phyloP scores from a whole-genome alignment of 495 filamentous ascomycete genomes.

The Neohortaea acidophila region DNA sequence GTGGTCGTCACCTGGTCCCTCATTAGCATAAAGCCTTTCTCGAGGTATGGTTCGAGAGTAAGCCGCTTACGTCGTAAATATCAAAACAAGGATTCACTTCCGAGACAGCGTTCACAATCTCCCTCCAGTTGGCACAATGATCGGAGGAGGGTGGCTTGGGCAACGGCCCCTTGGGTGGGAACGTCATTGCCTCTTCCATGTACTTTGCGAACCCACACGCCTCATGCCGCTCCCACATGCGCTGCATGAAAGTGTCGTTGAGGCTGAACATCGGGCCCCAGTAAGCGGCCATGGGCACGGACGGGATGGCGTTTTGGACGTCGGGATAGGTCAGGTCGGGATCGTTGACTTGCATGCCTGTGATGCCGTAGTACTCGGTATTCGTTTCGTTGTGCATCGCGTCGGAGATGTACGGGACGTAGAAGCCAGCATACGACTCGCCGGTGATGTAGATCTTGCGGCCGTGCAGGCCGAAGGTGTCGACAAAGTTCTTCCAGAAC shows the following conservation, averaged over 20 bases:
- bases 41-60: neutral
- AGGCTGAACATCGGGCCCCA: conserved; percentile 45
- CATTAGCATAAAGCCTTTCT: neutral
- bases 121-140: conserved; percentile 33
- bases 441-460: conserved; percentile 48
- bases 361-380: conserved; percentile 48
- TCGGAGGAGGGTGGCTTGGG: conserved; percentile 27
- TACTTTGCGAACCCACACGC: conserved; percentile 53
- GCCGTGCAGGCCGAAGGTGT: conserved; percentile 44
- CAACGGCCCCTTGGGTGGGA: conserved; percentile 47
- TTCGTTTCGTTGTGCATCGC: conserved; percentile 59
- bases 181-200: conserved; percentile 45
- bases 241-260: conserved; percentile 47
- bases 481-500: conserved; percentile 50
- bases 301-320: conserved; percentile 39
- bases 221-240: conserved; percentile 40
- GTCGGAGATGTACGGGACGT: conserved; percentile 65
- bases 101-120: conserved; percentile 40
- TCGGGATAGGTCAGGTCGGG: conserved; percentile 42
- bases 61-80: conserved; percentile 6
- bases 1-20: conserved; percentile 61
- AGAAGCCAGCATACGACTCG: conserved; percentile 55
- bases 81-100: conserved; percentile 67
- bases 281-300: conserved; percentile 47
- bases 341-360: conserved; percentile 56